Base-by-base conservation (phyloP, 2,329 filamentous ascomycete species). In the Aphanocladium album region DNA sequence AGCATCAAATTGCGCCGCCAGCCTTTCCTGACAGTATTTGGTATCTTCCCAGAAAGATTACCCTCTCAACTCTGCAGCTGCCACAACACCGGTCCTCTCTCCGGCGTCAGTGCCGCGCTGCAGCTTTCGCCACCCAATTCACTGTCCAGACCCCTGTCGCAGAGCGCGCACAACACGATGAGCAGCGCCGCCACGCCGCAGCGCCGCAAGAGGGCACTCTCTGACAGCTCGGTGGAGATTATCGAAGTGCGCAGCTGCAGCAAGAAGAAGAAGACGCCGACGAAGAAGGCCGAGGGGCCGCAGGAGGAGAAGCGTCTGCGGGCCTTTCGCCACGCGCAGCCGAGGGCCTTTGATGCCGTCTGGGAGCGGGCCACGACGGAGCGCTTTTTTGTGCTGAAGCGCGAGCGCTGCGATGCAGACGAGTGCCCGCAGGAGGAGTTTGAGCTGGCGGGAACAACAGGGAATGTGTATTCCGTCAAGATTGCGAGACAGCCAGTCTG, bases 401-500 rank as follows among this genome's bases (percentile, higher is more conserved):
- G 80, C 17, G 68, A 65, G 2, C 72, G 74, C 9, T 41, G 64
- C 30, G 76, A 76, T 19, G 77, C 72, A 46, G 79, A 78, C 0
- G 74, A 79, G 9, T 57, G 55, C 16, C 55, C 55, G 55, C 45
- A 50, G 19, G 85, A 89, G 68, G 73, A 70, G 1, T 75, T 89
- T 52, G 76, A 84, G 61, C 74, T 89, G 62, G 83, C 85, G 0
- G 87, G 86, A 1, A 83, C 83, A 11, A 89, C 85, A 1, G 86
- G 86, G 17, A 89, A 89, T 64, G 76, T 89, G 61, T 89, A 89
- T 70, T 81, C 72, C 0, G 79, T 89, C 35, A 72, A 72, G 37
- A 79, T 89, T 57, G 73, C 74, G 3, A 76, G 76, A n/a, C 66
- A 76, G 19, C 82, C 84, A 0, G 73, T 66, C 0, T 88, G 85